Evolutionary conservation across 1,139 yeast genomes (phyloP).

Genomic region (Pichia sp.): DNA sequence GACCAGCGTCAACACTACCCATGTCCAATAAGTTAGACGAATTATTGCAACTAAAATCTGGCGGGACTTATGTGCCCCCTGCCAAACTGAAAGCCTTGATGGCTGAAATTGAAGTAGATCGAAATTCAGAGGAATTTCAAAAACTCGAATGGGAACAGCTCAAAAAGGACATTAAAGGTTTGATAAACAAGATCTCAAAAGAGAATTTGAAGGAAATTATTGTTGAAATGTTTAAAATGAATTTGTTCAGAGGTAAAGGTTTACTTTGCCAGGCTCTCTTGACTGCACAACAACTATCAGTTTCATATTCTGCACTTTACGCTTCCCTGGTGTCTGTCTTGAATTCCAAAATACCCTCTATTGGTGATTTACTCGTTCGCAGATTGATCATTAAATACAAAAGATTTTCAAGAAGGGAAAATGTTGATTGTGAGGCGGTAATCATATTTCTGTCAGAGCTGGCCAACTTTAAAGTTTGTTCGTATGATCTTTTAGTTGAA

Average conservation of each 20-base stretch:
- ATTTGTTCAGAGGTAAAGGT: conserved; percentile 56
- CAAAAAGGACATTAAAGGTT: conserved; percentile 38
- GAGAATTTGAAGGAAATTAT: conserved; percentile 42
- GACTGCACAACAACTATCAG: conserved; percentile 40
- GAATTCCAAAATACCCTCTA: conserved; percentile 60
- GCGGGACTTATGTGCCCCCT: conserved; percentile 47
- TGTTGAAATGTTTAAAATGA: conserved; percentile 42
- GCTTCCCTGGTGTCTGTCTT: conserved; percentile 53
- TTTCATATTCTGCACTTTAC: conserved; percentile 35
- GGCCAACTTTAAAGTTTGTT: conserved; percentile 56
- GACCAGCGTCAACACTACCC: not conserved
- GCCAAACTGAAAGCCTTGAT: conserved; percentile 38
- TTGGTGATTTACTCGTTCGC: conserved; percentile 51
- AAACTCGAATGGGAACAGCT: conserved; percentile 47
- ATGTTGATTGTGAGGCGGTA: conserved; percentile 34
- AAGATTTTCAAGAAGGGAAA: conserved; percentile 42
- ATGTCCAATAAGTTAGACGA: conserved; percentile 17
- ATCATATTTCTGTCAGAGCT: conserved; percentile 52
- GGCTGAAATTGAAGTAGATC: conserved; percentile 23
- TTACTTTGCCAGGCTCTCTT: conserved; percentile 48
- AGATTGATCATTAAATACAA: conserved; percentile 57
- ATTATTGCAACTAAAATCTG: conserved; percentile 32
- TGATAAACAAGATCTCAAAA: conserved; percentile 37
- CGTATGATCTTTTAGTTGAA: conserved; percentile 58
- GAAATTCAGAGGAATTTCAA: conserved; percentile 37